Percentiles rank a stretch among this genome's conserved stretches.
Evolutionary conservation across 192 early-diverging fungal genomes (phyloP).

Genomic region (Geranomyces variabilis): DNA sequence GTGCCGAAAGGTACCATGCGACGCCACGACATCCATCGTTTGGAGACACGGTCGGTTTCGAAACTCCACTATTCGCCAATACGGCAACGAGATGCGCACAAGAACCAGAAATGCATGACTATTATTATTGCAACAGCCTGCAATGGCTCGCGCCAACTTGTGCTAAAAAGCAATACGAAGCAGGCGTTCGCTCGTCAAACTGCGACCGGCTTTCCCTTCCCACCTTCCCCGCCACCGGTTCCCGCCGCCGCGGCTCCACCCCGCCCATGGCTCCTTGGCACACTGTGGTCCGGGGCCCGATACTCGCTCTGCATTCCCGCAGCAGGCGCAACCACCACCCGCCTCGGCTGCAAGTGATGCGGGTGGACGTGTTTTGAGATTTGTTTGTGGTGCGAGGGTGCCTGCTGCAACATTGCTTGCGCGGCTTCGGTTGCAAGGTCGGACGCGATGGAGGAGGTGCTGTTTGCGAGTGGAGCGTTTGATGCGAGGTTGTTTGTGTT

Average conservation of each 20-base stretch:
- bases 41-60: too few relatives aligned
- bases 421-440: slow-evolving; percentile 28
- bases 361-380: slow-evolving; percentile 24
- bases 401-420: slow-evolving; percentile 16
- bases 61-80: too few relatives aligned
- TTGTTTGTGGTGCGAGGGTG: slow-evolving; percentile 3
- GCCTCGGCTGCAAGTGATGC: background rate
- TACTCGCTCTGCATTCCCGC: slow-evolving; percentile 1
- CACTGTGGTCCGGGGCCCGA: background rate
- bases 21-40: too few relatives aligned
- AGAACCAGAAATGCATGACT: too few relatives aligned
- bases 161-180: too few relatives aligned
- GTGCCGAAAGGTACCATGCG: too few relatives aligned
- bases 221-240: background rate
- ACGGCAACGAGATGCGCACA: too few relatives aligned
- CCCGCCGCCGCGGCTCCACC: background rate
- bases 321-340: slow-evolving; percentile 22
- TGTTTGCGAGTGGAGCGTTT: slow-evolving; percentile 11
- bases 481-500: background rate
- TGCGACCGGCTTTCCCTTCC: slow-evolving; percentile 3
- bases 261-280: background rate
- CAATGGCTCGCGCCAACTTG: too few relatives aligned
- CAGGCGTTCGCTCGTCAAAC: background rate
- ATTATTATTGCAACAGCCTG: too few relatives aligned
- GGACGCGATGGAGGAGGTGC: slow-evolving; percentile 15